Evolutionary conservation across 306 rosid genomes (phyloP), one percentile per base, ranked within the genome.

Genomic region (Echinosophora koreensis): DNA sequence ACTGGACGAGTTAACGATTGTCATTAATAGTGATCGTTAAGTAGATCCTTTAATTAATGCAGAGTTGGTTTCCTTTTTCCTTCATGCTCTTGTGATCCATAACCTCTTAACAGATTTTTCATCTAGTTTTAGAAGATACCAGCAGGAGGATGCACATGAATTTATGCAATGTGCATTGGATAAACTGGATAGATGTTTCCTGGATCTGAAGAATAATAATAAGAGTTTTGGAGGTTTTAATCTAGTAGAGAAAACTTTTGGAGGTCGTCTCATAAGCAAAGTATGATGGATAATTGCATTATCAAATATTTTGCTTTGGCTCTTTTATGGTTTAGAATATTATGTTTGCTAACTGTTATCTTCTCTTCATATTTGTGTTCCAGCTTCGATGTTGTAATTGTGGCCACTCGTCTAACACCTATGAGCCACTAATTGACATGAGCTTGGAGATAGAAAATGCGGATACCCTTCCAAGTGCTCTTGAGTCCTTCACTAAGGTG

Each of bases 131-230:
- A 79, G 12, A 74, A 87, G 90, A 71, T 83, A 84, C 51, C 90
- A 89, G 84, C 99, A 95, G 81, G 99, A 95, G 73, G 99, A 95
- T 85, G 97, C 97, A 66, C 97, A 95, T 79, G 97, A 95, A 50
- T 95, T 95, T 71, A 74, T 95, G 91, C 97, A 91, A 78, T 90
- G 93, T 76, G 87, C 85, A 63, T 84, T 95, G 58, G 97, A 95
- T 81, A 91, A 86, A 79, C 88, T 95, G 30, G 97, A 89, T 30
- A 75, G 81, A 47, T 79, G 90, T 75, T 89, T 74, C 32, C 62
- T 81, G 64, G 82, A 76, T 60, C 71, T 82, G 61, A 84, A 70
- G 70, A 72, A 35, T 44, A 80, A 77, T 27, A 46, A 73, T 42
- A 65, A 57, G 27, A 72, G 42, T 67, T 72, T 39, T 78, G 71